Base-by-base conservation (phyloP, 2,329 filamentous ascomycete genomes). In the Monilinia polystroma region DNA sequence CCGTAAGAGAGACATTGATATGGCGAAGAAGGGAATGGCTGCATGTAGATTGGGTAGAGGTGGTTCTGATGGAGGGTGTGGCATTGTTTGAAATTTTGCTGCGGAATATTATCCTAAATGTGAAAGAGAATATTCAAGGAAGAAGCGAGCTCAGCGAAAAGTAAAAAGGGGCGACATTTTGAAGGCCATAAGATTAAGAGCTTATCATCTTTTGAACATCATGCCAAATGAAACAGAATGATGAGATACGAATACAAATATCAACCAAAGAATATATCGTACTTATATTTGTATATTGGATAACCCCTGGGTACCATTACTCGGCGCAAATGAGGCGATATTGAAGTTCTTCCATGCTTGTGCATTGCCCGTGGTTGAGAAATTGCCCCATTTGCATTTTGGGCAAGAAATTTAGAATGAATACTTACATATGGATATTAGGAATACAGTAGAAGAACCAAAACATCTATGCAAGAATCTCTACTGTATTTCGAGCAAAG, bases 281-380 rank as follows among this genome's bases (percentile, higher is more conserved):
- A 35, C 12, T 32, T n/a, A 58, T 29, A 32, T 32, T 6, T 47
- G 14, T 32, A 35, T 12, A 16, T 35, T 23, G n/a, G 12, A 26
- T 60, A 59, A 23, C 43, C 43, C 26, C 57, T 23, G 57, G 29
- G 20, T 47, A 47, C 43, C 29, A 49, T 60, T 38, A 20, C 57
- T 49, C 35, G 38, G 18, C 14, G 45, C 29, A 49, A 60, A 45
- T 58, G 43, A 60, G 29, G 45, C 12, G n/a, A 60, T 26, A 23
- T 49, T 16, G 20, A 49, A 4, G 45, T 47, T 35, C 16, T 41
- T n/a, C 12, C 2, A 4, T 58, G 26, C 16, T 14, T 57, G 16
- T 32, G 23, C 41, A 47, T 16, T 23, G 16, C 23, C 56, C 18
- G 5, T n/a, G 4, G 4, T 60, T 20, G 43, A 38, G 45, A 32